Evolutionary conservation across 2,329 filamentous ascomycete genomes (phyloP), one percentile per base, ranked within the genome.

Genomic region (Aspergillus sp.): DNA sequence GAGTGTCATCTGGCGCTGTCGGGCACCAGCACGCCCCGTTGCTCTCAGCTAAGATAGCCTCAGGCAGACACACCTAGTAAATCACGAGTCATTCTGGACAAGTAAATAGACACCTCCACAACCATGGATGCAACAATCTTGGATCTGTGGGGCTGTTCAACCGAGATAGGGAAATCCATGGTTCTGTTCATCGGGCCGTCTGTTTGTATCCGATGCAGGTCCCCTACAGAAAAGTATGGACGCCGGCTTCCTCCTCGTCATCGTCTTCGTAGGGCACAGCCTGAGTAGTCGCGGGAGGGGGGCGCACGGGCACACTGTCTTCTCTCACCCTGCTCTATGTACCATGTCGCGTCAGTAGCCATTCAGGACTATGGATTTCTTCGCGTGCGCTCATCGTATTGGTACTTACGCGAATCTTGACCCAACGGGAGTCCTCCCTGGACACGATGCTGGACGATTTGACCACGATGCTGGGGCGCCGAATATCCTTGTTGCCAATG

Each of bases 181-280:
- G 24, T 26, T 26, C 24, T 10, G 24, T 26, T 26, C 24, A 8
- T 26, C 24, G 24, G 24, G 8, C 24, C 24, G 24, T 10, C 9
- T 26, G 24, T 26, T 8, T 26, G 24, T 26, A 8, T 26, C 24
- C 24, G 9, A 8, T n/a, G n/a, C 24, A 4, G 20, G 20, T 4
- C 20, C 20, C 20, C 24, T 20, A 60, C 13, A 60, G 53, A 16
- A 59, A 68, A 13, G 59, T 52, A 20, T 64, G 50, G 3, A 59
- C 35, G 14, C 60, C 58, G 14, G 33, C 33, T n/a, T 53, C 54
- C 1, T 62, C 57, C 3, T 58, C 56, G 1, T 62, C 59, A 13
- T 66, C 62, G 8, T 63, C 58, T 33, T 69, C 65, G 30, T 55
- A 60, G 5, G 56, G 26, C 9, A 50, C 48, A 11, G 56, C 45